A percentile compares a stretch with the other conserved stretches of the same genome.
These are phyloP conservation scores for Lycium barbarum DNA, from an alignment of 257 asterid species.

Conservation along the genomic window DNA sequence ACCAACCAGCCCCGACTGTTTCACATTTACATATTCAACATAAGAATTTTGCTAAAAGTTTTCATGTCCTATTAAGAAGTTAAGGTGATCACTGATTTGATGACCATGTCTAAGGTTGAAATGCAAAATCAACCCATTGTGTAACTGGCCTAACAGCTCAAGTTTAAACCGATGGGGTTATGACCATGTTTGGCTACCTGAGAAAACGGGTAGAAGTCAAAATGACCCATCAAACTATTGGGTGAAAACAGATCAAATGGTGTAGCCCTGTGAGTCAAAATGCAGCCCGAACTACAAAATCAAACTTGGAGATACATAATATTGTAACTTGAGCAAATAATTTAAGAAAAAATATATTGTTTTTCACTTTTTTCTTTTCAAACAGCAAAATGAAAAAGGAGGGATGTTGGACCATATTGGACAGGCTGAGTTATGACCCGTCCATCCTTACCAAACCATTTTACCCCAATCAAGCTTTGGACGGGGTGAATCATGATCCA, in stretches of 20 bases:
- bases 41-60: not conserved
- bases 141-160: not conserved
- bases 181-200: not conserved
- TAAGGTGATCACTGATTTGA: not conserved
- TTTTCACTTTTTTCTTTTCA: too few species aligned
- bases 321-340: not conserved
- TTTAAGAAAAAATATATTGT: too few species aligned
- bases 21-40: not conserved
- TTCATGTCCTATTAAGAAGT: not conserved
- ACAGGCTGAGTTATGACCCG: too few species aligned
- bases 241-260: not conserved
- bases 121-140: not conserved
- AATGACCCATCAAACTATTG: not conserved
- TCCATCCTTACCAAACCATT: too few species aligned
- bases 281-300: too few species aligned
- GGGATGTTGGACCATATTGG: not conserved
- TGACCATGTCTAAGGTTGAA: not conserved
- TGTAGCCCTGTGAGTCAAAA: not conserved
- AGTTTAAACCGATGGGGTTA: not conserved
- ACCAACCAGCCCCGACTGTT: constrained; percentile 61
- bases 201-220: not conserved
- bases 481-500: not conserved
- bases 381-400: not conserved
- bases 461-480: not conserved
- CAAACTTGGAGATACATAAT: not conserved